Base-by-base conservation (phyloP, 495 filamentous ascomycete genomes). In the Aspergillus heteromorphus region DNA sequence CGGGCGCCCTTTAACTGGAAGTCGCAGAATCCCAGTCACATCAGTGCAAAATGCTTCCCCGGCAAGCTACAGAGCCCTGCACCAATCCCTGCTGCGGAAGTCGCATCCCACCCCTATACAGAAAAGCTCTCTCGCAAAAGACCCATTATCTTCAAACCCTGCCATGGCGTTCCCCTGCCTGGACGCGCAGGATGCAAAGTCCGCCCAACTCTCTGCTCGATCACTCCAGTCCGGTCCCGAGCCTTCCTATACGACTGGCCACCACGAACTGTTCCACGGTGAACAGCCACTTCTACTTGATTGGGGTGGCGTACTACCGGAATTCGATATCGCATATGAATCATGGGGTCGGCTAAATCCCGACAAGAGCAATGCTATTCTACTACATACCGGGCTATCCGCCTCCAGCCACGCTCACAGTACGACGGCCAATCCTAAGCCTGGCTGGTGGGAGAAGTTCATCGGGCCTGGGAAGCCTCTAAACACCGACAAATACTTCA, bases 381-480 rank as follows among this genome's bases (percentile, higher is more conserved):
- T 99, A 4, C 74, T 99, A 0, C 90, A 97, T 66, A 99, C 93
- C 0, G 93, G 93, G 13, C 81, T 99, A 2, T 96, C 91, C 3
- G 93, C 93, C 13, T 96, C 91, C 9, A 96, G 91, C 49, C 93
- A 99, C 71, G 93, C 93, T 2, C 91, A 92, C 58, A 96, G 91
- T 40, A 97, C 92, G 19, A 74, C 77, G 31, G 76, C 72, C 13
- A 99, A 97, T 67, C 82, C 88, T 0, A 88, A 95, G 67, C 85
- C 88, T 0, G 93, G 93, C 0, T 99, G 93, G 93, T 99, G 93
- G 93, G 95, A 99, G 74, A 95, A 88, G 68, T 99, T 99, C 69
- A 97, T 99, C 59, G 93, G 93, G 0, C 88, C 95, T 0, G 91
- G 89, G 0, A 78, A 79, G 27, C 85, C 91, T 18, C 69, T 99